A percentile compares a stretch with the other conserved stretches of the same genome.
phyloP scores from a whole-genome alignment of 352 stramenopile species.

The Chrysophaeum taylorii region DNA sequence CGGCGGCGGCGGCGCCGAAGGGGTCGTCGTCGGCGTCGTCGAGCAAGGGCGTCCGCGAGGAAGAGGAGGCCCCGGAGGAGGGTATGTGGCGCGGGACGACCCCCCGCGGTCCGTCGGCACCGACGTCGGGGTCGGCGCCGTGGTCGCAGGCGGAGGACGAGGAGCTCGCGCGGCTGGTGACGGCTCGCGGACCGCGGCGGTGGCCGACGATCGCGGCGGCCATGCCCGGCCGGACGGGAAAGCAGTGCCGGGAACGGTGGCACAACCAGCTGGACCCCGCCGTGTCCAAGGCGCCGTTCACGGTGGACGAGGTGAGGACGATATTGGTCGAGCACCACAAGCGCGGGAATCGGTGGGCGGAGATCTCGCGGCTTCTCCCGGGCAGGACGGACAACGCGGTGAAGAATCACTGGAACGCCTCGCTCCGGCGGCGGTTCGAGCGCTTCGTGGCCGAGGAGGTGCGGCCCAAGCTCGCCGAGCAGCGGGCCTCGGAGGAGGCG shows the following conservation, averaged over 20 bases:
- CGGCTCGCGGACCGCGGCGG: background rate
- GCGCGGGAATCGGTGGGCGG: constrained; percentile 66
- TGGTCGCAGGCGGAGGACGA: constrained; percentile 5
- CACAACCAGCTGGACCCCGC: constrained; percentile 86
- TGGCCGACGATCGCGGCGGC: constrained; percentile 17
- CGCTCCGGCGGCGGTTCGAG: constrained; percentile 1
- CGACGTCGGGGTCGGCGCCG: background rate
- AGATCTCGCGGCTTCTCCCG: constrained; percentile 69
- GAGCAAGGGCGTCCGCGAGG: no score
- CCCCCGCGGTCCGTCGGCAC: no score
- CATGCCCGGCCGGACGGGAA: constrained; percentile 44
- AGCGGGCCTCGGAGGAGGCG: background rate
- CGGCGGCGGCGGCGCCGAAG: no score
- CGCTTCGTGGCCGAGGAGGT: constrained; percentile 11
- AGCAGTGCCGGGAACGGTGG: constrained; percentile 90
- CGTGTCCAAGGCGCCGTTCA: constrained; percentile 90
- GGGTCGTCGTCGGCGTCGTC: no score
- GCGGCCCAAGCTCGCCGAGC: background rate
- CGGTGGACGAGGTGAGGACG: constrained; percentile 31
- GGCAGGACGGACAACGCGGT: constrained; percentile 72
- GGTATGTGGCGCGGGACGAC: no score
- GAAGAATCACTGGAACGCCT: constrained; percentile 65
- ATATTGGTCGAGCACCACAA: constrained; percentile 15
- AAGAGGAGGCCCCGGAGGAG: no score
- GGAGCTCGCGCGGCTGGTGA: background rate